Evolutionary conservation across 495 filamentous ascomycete genomes (phyloP), one percentile per base, ranked within the genome.

Genomic region (Penicillium macrosclerotiorum): DNA sequence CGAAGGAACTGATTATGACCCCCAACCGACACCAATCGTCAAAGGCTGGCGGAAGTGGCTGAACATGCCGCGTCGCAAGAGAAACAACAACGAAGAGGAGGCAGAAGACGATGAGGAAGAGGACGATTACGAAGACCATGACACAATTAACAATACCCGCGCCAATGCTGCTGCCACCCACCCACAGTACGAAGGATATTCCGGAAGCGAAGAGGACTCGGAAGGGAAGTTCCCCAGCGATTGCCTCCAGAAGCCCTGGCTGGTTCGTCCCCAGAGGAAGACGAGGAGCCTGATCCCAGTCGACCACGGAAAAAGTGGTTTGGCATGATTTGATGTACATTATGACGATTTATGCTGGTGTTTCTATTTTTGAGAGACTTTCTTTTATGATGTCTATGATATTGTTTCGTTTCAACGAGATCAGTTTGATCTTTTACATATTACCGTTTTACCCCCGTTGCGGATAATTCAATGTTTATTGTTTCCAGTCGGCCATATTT

Each of bases 41-140:
- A 75, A 72, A 52, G 68, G 71, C 9, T 73, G 73, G 73, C 64
- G 56, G 31, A 71, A 72, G 36, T 73, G 67, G 67, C 37, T 73
- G 32, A 51, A 42, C n/a, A 29, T 58, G 13, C 59, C 53, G 3
- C 56, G 59, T 18, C 50, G 47, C 14, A 63, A 60, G 31, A 59
- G 57, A 57, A 39, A 52, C 49, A 26, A 52, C 46, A 18, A 48
- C 34, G 38, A 58, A 38, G 19, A 62, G 7, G 26, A 31, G 4
- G 32, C 39, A 5, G 47, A 60, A 13, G 33, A 49, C 33, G 53
- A 42, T 0, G 45, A 51, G 4, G 58, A 67, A 19, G 54, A 60
- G 37, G 48, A 60, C 11, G 56, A 63, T 27, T 50, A 65, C 33
- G 58, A 61, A 22, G 60, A 65, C 41, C 45, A 60, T 35, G 59